Percentiles rank a stretch among this genome's conserved stretches.
Conservation (phyloP, 257 asterid genomes). For the Perilla frutescens region DNA sequence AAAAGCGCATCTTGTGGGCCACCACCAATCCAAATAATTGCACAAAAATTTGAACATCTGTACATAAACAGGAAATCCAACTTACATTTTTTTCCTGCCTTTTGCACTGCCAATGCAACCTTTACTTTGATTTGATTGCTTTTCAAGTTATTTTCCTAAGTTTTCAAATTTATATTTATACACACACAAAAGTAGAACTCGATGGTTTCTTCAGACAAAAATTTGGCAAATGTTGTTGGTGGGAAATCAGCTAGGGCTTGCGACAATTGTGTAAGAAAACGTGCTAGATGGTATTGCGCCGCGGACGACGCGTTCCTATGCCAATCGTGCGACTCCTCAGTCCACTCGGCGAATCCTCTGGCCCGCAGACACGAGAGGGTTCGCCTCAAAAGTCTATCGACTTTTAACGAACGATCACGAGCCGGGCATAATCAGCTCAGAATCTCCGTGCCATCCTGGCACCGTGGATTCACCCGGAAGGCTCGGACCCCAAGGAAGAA, state of each 20-base stretch:
- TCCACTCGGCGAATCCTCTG: slow-evolving; percentile 80
- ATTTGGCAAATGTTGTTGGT: slow-evolving; percentile 58
- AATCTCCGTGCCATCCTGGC: slow-evolving; percentile 60
- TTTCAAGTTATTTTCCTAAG: neutral
- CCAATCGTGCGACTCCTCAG: slow-evolving; percentile 71
- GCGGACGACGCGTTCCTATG: slow-evolving; percentile 92
- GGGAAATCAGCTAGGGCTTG: slow-evolving; percentile 79
- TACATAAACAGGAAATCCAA: slow-evolving; percentile 32
- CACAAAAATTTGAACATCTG: slow-evolving; percentile 20
- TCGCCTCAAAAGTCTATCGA: slow-evolving; percentile 58
- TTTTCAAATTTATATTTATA: neutral
- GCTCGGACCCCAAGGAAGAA: slow-evolving; percentile 67
- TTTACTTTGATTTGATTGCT: slow-evolving; percentile 36
- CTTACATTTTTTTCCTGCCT: slow-evolving; percentile 1
- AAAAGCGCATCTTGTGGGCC: slow-evolving; percentile 76
- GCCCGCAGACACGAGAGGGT: slow-evolving; percentile 80
- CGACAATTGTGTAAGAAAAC: slow-evolving; percentile 62
- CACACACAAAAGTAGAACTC: neutral
- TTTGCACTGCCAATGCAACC: slow-evolving; percentile 26
- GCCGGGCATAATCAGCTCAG: neutral
- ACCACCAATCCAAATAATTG: slow-evolving; percentile 51
- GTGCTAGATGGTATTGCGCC: slow-evolving; percentile 81
- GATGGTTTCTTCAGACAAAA: slow-evolving; percentile 56
- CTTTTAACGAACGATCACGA: slow-evolving; percentile 16
- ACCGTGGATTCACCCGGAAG: slow-evolving; percentile 63